Evolutionary conservation across 805 yeast genomes (phyloP).

Genomic region (Wickerhamomyces pijperi): DNA sequence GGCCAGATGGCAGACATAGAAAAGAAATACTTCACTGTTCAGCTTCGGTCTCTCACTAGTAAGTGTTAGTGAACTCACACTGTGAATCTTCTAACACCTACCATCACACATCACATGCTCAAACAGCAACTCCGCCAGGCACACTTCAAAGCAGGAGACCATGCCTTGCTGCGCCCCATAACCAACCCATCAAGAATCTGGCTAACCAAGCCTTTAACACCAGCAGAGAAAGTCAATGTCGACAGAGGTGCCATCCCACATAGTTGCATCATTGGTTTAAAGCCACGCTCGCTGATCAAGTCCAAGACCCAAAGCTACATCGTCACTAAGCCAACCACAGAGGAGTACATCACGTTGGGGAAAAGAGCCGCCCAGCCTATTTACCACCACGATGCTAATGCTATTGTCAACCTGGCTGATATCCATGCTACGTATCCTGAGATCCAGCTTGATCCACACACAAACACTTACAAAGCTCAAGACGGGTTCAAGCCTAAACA

Average conservation of each 20-base stretch:
- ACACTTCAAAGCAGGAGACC: constrained; percentile 9
- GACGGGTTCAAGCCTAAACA: constrained; percentile 15
- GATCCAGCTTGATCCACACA: constrained; percentile 2
- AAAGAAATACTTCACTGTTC: too few species aligned
- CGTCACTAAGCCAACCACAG: constrained; percentile 30
- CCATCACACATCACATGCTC: too few species aligned
- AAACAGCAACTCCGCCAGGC: too few species aligned
- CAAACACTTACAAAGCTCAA: background rate
- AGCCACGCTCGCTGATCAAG: constrained; percentile 23
- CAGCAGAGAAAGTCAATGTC: constrained; percentile 12
- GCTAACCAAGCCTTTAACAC: constrained; percentile 16
- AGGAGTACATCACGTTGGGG: constrained; percentile 31
- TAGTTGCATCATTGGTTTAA: constrained; percentile 26
- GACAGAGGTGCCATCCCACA: constrained; percentile 22
- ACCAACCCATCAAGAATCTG: constrained; percentile 12
- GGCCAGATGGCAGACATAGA: too few species aligned
- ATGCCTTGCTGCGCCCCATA: constrained; percentile 11
- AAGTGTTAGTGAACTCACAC: too few species aligned
- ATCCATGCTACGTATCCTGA: constrained; percentile 31
- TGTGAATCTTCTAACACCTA: too few species aligned
- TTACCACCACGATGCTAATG: constrained; percentile 36
- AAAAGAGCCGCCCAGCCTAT: constrained; percentile 40
- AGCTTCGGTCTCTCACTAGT: too few species aligned
- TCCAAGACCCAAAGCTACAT: constrained; percentile 22
- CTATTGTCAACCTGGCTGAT: constrained; percentile 36